Conservation (phyloP, 108 stramenopile genomes). For the Nitzschia palea region DNA sequence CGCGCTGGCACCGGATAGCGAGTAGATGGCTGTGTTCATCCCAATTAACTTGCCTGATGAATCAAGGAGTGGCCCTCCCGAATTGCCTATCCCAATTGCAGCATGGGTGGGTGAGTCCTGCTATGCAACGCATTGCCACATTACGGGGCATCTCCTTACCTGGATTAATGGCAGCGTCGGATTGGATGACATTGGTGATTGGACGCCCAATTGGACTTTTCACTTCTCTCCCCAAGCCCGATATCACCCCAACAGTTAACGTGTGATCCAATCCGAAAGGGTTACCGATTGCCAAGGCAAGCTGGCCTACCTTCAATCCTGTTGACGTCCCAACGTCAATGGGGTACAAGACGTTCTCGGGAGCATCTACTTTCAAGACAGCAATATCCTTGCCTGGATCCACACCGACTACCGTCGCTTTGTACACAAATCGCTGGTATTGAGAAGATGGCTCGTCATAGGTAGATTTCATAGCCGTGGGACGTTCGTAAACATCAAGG, state of each 20-base stretch:
- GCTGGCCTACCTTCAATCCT: slow-evolving; percentile 69
- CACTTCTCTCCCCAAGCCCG: slow-evolving; percentile 79
- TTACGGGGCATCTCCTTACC: background rate
- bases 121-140: background rate
- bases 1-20: slow-evolving; percentile 79
- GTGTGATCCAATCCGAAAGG: slow-evolving; percentile 96
- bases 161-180: slow-evolving; percentile 88
- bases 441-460: slow-evolving; percentile 25
- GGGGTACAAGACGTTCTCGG: slow-evolving; percentile 43
- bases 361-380: slow-evolving; percentile 84
- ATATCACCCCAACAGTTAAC: slow-evolving; percentile 71
- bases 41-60: slow-evolving; percentile 79
- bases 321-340: slow-evolving; percentile 61
- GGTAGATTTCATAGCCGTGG: slow-evolving; percentile 1
- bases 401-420: slow-evolving; percentile 81
- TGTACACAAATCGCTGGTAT: slow-evolving; percentile 58
- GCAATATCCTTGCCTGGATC: slow-evolving; percentile 95
- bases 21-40: slow-evolving; percentile 95
- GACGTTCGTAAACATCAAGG: slow-evolving; percentile 10
- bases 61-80: slow-evolving; percentile 85
- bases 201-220: slow-evolving; percentile 87
- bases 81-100: slow-evolving; percentile 54
- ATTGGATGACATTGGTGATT: slow-evolving; percentile 95
- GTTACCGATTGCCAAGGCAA: slow-evolving; percentile 89
- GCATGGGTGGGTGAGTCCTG: background rate